These are phyloP conservation scores for Gleditsia sinensis DNA, from an alignment of 306 rosid genomes.

Conservation along the genomic window DNA sequence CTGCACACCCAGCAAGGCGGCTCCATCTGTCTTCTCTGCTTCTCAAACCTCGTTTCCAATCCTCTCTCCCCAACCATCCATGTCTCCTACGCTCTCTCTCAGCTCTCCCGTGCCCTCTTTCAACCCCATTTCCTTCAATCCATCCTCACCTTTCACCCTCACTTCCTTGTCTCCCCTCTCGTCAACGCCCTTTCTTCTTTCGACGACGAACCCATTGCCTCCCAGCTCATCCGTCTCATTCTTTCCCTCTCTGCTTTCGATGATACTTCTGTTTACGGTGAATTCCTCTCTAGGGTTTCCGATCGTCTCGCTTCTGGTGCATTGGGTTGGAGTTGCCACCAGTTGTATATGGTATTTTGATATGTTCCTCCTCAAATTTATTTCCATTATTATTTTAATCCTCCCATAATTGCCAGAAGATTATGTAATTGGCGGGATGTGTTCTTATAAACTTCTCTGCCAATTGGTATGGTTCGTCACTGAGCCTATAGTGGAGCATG, in stretches of 20 bases:
- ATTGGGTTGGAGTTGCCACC: slow-evolving; percentile 75
- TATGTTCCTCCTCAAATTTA: neutral
- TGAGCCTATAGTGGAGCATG: neutral
- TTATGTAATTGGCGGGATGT: neutral
- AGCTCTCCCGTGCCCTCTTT: slow-evolving; percentile 74
- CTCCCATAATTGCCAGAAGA: neutral
- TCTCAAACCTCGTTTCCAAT: slow-evolving; percentile 78
- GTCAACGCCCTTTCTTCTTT: slow-evolving; percentile 62
- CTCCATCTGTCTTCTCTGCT: slow-evolving; percentile 79
- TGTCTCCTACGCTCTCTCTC: slow-evolving; percentile 89
- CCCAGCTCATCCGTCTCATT: slow-evolving; percentile 58
- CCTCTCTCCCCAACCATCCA: slow-evolving; percentile 82
- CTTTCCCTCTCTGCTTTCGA: slow-evolving; percentile 43
- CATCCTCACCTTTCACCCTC: slow-evolving; percentile 72
- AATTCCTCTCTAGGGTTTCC: slow-evolving; percentile 59
- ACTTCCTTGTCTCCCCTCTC: slow-evolving; percentile 74
- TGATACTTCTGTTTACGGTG: slow-evolving; percentile 42
- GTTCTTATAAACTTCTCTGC: neutral
- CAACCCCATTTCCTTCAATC: slow-evolving; percentile 62
- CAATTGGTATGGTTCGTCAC: neutral
- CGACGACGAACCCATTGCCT: slow-evolving; percentile 70
- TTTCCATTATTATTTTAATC: neutral
- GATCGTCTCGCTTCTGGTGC: slow-evolving; percentile 60
- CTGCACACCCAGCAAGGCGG: slow-evolving; percentile 73
- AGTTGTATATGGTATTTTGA: slow-evolving; percentile 58